Conservation (phyloP, 441 rosid genomes). For the Melastoma candidum region DNA sequence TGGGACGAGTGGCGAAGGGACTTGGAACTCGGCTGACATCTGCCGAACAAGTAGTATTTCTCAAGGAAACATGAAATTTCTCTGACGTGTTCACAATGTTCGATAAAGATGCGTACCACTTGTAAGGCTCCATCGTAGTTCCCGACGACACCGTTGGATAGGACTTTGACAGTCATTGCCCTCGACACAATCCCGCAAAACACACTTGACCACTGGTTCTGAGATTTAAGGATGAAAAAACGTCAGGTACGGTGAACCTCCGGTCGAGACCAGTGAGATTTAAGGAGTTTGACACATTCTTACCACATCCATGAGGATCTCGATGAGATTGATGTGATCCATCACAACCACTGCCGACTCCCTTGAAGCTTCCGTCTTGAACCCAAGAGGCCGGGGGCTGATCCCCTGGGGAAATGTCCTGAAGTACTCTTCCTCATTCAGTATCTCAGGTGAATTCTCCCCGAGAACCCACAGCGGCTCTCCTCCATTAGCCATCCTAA, state of each 20-base stretch:
- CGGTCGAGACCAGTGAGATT: background rate
- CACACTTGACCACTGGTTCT: constrained; percentile 73
- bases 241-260: constrained; percentile 1
- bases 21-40: constrained; percentile 75
- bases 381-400: constrained; percentile 54
- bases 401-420: constrained; percentile 43
- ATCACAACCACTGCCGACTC: constrained; percentile 21
- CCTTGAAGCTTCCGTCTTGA: constrained; percentile 64
- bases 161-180: constrained; percentile 52
- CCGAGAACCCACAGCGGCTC: constrained; percentile 75
- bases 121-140: constrained; percentile 22
- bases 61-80: background rate
- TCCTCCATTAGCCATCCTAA: constrained; percentile 54
- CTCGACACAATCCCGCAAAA: constrained; percentile 65
- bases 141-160: constrained; percentile 61
- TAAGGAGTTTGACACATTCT: constrained; percentile 6
- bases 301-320: constrained; percentile 81
- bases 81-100: too few species aligned
- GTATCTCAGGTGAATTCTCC: constrained; percentile 29
- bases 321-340: constrained; percentile 45
- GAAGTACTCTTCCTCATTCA: constrained; percentile 64
- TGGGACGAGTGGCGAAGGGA: constrained; percentile 7
- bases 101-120: constrained; percentile 15
- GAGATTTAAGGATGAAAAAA: constrained; percentile 7
- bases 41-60: background rate